Evolutionary conservation across 768 basidiomycete species (phyloP), one percentile per base, ranked within the genome.

Genomic region (Lactarius indigo): DNA sequence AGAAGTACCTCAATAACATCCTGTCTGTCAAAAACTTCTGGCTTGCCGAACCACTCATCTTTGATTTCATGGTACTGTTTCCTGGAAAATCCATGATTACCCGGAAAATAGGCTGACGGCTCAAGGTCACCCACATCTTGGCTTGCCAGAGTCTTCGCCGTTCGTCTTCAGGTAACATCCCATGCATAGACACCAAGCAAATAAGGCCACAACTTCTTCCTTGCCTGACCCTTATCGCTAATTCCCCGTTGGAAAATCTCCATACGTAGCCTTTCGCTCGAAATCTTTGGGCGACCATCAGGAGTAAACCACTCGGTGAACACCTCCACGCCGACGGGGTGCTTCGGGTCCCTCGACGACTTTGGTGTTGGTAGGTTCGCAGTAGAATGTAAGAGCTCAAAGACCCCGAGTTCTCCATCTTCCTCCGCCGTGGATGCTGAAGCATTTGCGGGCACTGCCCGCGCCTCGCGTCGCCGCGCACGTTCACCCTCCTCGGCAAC

Each of bases 401-500:
- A 97, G 7, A 95, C 87, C 1, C 94, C 95, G 33, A 94, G 76
- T 1, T 90, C 87, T 2, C 67, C 64, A 6, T 44, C 30, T 12
- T 68, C 66, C 64, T 66, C 67, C 15, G 58, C 15, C 12, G 62
- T 59, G 61, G 64, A 68, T 52, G 64, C 80, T 15, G 82, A 78
- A 3, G 79, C 80, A 7, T 84, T 80, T 3, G 86, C 78, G 4
- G 86, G 85, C 15, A 91, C 72, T 0, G 84, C 80, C 73, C 90
- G 89, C 0, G 90, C 86, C 75, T 99, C 97, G 54, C 85, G 83
- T 69, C 87, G 79, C 52, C 97, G 83, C 6, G 94, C 87, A 18
- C 93, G 84, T 76, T 99, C 97, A 20, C 97, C 97, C 75, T 98
- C 97, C 76, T 99, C 97, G 2, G 97, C 97, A 1, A 98, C 97